Evolutionary conservation across 371 early-diverging fungal species (phyloP).

Genomic region (Gilbertella persicaria): DNA sequence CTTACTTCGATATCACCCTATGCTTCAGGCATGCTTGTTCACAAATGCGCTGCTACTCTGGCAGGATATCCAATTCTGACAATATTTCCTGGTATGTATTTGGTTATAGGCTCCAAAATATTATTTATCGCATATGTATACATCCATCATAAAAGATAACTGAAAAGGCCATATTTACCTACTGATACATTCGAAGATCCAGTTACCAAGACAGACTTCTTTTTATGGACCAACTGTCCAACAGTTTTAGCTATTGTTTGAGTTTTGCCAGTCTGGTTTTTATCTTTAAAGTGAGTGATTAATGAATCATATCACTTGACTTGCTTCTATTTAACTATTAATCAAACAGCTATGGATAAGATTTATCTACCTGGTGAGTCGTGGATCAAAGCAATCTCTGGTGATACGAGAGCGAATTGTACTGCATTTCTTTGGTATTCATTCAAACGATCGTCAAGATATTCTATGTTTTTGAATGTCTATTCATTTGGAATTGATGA

Average conservation of each 20-base stretch:
- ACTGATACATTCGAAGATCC: constrained; percentile 93
- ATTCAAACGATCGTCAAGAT: too few relatives aligned
- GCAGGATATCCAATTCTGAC: constrained; percentile 89
- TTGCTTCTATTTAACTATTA: background rate
- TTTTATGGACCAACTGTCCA: constrained; percentile 62
- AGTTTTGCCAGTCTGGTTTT: constrained; percentile 85
- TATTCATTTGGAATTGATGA: too few relatives aligned
- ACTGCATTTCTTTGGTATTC: constrained; percentile 75
- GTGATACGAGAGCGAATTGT: constrained; percentile 57
- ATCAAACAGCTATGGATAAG: background rate
- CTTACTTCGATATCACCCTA: constrained; percentile 73
- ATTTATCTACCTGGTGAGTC: constrained; percentile 73
- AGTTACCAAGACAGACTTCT: constrained; percentile 81
- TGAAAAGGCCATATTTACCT: constrained; percentile 41
- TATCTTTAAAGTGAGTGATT: background rate
- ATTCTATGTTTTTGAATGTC: too few relatives aligned
- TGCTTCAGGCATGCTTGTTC: constrained; percentile 59
- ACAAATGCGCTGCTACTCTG: constrained; percentile 70
- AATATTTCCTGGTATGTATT: constrained; percentile 38
- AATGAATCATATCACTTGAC: background rate
- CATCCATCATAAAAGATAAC: background rate
- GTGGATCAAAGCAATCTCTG: constrained; percentile 77
- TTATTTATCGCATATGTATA: constrained; percentile 56
- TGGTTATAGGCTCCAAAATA: constrained; percentile 69
- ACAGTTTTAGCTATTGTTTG: constrained; percentile 86